Base-by-base conservation (phyloP, 495 filamentous ascomycete genomes). In the Astrothelium subdiscretum region DNA sequence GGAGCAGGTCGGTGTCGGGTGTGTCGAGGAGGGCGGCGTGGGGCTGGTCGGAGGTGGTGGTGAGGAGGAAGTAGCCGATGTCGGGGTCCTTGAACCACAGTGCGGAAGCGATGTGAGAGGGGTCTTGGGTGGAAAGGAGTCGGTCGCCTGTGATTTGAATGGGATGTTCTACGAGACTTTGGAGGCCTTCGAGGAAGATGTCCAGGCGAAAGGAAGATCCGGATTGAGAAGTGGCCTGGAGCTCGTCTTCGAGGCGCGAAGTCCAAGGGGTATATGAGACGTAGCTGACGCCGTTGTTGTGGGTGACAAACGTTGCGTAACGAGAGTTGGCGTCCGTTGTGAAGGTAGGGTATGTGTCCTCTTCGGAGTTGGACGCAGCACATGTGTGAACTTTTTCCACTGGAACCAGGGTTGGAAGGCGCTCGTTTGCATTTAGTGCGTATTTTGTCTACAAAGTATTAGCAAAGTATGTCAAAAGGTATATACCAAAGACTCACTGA, bases 261-360 rank as follows among this genome's bases (percentile, higher is more conserved):
- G 87, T 81, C 89, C 90, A 96, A 1, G 87, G 80, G 5, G 80
- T 73, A 60, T 95, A 74, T 1, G 85, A 89, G 58, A 96, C 76
- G 68, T 78, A 87, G 4, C 77, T 85, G 31, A 95, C 82, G 57
- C 87, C 88, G 12, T 78, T 83, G 20, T 81, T 73, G 60, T 87
- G 84, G 0, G 90, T 95, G 61, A 92, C 80, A 67, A 86, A 94
- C 70, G 94, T 87, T 2, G 83, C 81, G 69, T 94, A 91, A 38
- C 84, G 82, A 2, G 88, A 90, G 40, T 82, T 79, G 32, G 83
- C 74, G 70, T 95, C 90, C 38, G 77, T 71, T 51, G 84, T 90
- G 70, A 95, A 91, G 32, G 84, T 80, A 27, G 89, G 87, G 85
- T 86, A 67, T 27, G 24, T 8, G 5, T 29, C 2, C 48, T 54